Evolutionary conservation across 805 yeast species (phyloP).

Genomic region (Metschnikowia proteae): DNA sequence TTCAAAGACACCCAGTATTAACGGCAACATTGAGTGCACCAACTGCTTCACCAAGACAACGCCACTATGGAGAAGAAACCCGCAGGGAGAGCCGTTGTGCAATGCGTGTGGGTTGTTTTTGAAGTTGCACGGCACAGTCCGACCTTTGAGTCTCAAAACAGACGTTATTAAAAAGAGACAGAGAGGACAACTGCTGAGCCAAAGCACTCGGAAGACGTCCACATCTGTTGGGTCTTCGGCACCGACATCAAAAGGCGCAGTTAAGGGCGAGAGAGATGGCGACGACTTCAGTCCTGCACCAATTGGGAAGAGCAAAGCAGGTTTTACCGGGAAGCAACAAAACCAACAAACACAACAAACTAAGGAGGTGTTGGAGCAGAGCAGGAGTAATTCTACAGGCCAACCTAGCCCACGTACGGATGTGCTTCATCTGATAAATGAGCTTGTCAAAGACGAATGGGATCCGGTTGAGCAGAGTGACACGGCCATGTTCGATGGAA

Average conservation of each 20-base stretch:
- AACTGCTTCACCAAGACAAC: slow-evolving; percentile 92
- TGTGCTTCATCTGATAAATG: slow-evolving; percentile 11
- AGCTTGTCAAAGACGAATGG: slow-evolving; percentile 17
- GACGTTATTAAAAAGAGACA: slow-evolving; percentile 92
- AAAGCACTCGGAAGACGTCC: slow-evolving; percentile 11
- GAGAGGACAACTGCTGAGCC: slow-evolving; percentile 35
- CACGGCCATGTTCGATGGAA: slow-evolving; percentile 10
- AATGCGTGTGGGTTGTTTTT: slow-evolving; percentile 54
- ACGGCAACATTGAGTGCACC: slow-evolving; percentile 49
- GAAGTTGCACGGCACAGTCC: slow-evolving; percentile 89
- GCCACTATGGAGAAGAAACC: slow-evolving; percentile 92
- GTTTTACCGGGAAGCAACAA: neutral
- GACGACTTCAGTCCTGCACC: slow-evolving; percentile 50
- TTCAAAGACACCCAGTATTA: neutral
- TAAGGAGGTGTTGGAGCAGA: slow-evolving; percentile 1
- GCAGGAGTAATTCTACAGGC: neutral
- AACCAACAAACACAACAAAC: neutral
- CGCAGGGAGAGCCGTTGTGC: slow-evolving; percentile 88
- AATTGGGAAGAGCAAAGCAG: slow-evolving; percentile 16
- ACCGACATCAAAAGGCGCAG: neutral
- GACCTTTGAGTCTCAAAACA: slow-evolving; percentile 87
- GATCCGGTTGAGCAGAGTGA: slow-evolving; percentile 16
- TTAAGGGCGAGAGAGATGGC: slow-evolving; percentile 34
- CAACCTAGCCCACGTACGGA: neutral
- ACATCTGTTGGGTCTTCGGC: neutral